Evolutionary conservation across 495 filamentous ascomycete species (phyloP).

Genomic region (Xylaria palmicola): DNA sequence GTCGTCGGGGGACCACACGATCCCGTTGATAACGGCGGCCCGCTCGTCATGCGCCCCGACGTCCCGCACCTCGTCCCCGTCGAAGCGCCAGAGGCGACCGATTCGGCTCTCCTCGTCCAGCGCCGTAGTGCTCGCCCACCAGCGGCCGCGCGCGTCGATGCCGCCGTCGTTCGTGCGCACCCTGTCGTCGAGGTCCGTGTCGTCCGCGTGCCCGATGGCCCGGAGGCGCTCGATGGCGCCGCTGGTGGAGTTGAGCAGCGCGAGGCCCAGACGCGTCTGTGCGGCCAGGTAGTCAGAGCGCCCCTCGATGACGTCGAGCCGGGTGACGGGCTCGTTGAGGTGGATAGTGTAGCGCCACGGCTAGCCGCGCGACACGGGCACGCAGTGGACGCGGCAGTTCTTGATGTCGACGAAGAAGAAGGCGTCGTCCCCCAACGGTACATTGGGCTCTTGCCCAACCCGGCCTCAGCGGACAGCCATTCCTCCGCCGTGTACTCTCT

Average conservation of each 20-base stretch:
- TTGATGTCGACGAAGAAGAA: conserved; percentile 23
- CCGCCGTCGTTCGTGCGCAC: conserved; percentile 30
- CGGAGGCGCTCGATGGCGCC: conserved; percentile 23
- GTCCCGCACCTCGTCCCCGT: conserved; percentile 17
- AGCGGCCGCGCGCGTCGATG: conserved; percentile 25
- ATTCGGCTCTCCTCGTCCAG: conserved; percentile 7
- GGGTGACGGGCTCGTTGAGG: conserved; percentile 11
- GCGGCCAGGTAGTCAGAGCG: conserved; percentile 1
- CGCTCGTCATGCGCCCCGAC: conserved; percentile 22
- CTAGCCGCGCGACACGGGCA: conserved; percentile 8
- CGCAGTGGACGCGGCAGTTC: conserved; percentile 16
- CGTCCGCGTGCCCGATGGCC: conserved; percentile 21
- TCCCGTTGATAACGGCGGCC: conserved; percentile 25
- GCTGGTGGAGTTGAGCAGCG: conserved; percentile 22
- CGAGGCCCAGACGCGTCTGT: conserved; percentile 21
- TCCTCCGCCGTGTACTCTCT: conserved; percentile 14
- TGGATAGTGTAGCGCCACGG: conserved; percentile 5
- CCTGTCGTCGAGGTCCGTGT: conserved; percentile 19
- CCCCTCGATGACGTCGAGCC: conserved; percentile 8
- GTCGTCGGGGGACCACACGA: conserved; percentile 25
- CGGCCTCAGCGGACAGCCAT: conserved; percentile 17
- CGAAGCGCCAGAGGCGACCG: conserved; percentile 15
- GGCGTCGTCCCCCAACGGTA: conserved; percentile 18
- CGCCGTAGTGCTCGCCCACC: conserved; percentile 28
- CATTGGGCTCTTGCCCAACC: conserved; percentile 17